Base-by-base conservation (phyloP, 495 filamentous ascomycete genomes). In the Saxophila tyrrhenica region DNA sequence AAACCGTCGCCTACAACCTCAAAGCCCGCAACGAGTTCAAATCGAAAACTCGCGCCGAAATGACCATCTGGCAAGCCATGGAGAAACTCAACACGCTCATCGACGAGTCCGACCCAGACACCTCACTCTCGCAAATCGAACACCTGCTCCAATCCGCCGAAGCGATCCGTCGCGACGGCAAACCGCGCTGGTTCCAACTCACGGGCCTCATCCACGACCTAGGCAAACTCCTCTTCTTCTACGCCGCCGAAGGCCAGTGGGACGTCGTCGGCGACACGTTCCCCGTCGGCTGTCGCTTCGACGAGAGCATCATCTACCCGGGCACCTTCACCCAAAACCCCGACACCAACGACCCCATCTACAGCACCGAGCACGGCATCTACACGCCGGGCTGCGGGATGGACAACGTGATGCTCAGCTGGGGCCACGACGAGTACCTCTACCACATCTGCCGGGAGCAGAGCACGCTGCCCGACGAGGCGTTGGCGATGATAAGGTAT, bases 241-340 rank as follows among this genome's bases (percentile, higher is more conserved):
- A 82, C 67, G 83, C 79, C 48, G 86, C 83, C 10, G 69, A 83
- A 54, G 87, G 89, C 45, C 89, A 95, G 66, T 94, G 89, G 89
- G 89, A 92, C 62, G 87, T 94, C 15, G 88, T 95, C 11, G 89
- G 89, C 16, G 89, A 95, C 62, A 91, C 86, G 0, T 94, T 94
- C 70, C 87, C 89, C 25, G 86, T 95, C n/a, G 89, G 89, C 50
- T 90, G 87, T 62, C 78, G 72, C 45, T 94, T 91, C 57, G 83
- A 87, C 58, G 71, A 81, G 43, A 70, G 74, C 32, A 88, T 87
- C 68, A 86, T 95, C 72, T 88, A 87, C 68, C 74, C 78, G 0
- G 84, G 86, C 32, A 83, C 80, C 3, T 95, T 94, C 69, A 64
- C 55, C 29, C 72, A 71, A 3, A 91, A 95, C 67, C 81, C 84